phyloP scores from a whole-genome alignment of 495 filamentous ascomycete genomes.

The Hypoxylon cercidicola region DNA sequence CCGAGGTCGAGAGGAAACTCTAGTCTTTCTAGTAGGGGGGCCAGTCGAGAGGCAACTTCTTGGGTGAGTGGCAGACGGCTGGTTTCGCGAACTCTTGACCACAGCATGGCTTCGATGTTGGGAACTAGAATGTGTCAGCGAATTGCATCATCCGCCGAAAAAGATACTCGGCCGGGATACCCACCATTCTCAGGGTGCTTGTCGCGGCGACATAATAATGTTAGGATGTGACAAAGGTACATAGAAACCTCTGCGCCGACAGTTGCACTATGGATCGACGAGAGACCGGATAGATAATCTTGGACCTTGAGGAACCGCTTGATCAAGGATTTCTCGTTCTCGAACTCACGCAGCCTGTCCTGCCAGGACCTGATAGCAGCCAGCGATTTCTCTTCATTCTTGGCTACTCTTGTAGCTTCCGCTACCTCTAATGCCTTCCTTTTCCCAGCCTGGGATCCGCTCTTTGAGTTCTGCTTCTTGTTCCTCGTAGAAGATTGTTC shows the following conservation, averaged over 20 bases:
- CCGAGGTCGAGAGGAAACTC: neutral
- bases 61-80: neutral
- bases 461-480: slow-evolving; percentile 43
- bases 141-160: neutral
- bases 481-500: slow-evolving; percentile 14
- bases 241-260: slow-evolving; percentile 57
- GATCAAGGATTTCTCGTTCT: slow-evolving; percentile 43
- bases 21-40: neutral
- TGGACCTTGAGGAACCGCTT: slow-evolving; percentile 57
- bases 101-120: slow-evolving; percentile 6
- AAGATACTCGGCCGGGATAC: slow-evolving; percentile 7
- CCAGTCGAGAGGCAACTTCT: neutral
- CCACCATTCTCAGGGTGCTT: slow-evolving; percentile 28
- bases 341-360: slow-evolving; percentile 37
- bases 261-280: slow-evolving; percentile 39
- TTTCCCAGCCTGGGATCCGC: slow-evolving; percentile 35
- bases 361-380: slow-evolving; percentile 38
- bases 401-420: slow-evolving; percentile 36
- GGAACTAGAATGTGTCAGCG: neutral
- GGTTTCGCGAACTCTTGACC: slow-evolving; percentile 5
- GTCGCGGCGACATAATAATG: slow-evolving; percentile 27
- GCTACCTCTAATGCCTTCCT: slow-evolving; percentile 42
- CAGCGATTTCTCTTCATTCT: slow-evolving; percentile 43
- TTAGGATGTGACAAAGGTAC: slow-evolving; percentile 58
- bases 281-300: slow-evolving; percentile 52